phyloP scores from a whole-genome alignment of 345 rosid species.

The Populus ilicifolia region DNA sequence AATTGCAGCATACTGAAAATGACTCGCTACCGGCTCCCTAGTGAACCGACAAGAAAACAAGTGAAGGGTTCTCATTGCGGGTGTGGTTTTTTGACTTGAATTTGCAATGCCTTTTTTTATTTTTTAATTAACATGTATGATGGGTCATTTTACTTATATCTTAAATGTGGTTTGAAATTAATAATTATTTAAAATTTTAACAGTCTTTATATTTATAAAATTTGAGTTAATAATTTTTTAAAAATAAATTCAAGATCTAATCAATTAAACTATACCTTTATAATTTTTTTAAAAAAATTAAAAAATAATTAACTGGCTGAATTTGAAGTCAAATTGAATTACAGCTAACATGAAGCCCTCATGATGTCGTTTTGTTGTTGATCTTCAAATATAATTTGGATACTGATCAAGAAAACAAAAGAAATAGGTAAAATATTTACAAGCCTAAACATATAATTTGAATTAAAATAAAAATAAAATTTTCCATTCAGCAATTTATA shows the following conservation, averaged over 20 bases:
- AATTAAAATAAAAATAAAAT: not conserved
- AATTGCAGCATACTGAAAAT: not conserved
- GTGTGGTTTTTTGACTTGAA: too few relatives aligned
- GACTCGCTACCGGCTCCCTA: not conserved
- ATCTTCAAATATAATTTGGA: not conserved
- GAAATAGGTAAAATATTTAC: not conserved
- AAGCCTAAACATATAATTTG: too few relatives aligned
- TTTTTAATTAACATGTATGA: too few relatives aligned
- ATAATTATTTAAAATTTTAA: too few relatives aligned
- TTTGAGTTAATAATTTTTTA: too few relatives aligned
- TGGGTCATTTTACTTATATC: too few relatives aligned
- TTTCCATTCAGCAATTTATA: too few relatives aligned
- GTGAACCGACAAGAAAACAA: not conserved
- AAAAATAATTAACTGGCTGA: not conserved
- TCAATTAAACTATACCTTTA: too few relatives aligned
- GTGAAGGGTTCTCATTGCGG: too few relatives aligned
- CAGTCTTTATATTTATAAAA: too few relatives aligned
- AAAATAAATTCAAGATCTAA: too few relatives aligned
- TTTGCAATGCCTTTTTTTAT: not conserved
- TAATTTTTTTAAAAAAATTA: not conserved
- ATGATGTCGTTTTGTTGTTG: not conserved
- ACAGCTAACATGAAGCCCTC: not conserved
- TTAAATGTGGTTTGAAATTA: too few relatives aligned
- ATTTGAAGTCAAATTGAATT: not conserved
- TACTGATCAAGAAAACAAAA: not conserved